Percentiles rank a stretch among this genome's conserved stretches.
Conservation (phyloP, 805 yeast genomes). For the Barnettozyma californica region DNA sequence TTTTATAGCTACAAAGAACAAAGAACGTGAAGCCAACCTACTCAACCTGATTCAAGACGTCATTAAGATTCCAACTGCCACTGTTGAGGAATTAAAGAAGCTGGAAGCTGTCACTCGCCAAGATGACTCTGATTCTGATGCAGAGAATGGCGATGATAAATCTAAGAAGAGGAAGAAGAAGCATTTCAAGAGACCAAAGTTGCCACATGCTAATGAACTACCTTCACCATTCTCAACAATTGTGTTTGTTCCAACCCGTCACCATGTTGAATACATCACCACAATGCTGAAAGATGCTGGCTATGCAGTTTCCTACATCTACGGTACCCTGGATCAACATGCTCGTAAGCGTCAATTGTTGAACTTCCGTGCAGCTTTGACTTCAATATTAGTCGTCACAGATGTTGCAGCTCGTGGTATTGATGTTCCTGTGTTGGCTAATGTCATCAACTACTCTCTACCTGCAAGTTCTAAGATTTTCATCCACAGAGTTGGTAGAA, state of each 20-base stretch:
- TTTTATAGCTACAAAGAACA: slow-evolving; percentile 71
- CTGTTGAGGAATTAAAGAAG: slow-evolving; percentile 58
- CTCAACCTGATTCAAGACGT: slow-evolving; percentile 74
- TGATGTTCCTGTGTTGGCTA: slow-evolving; percentile 93
- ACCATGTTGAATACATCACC: slow-evolving; percentile 91
- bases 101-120: slow-evolving; percentile 40
- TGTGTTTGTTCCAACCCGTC: slow-evolving; percentile 93
- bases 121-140: slow-evolving; percentile 45
- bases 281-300: slow-evolving; percentile 69
- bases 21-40: slow-evolving; percentile 87
- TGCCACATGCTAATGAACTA: slow-evolving; percentile 76
- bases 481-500: slow-evolving; percentile 97
- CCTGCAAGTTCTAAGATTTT: slow-evolving; percentile 93
- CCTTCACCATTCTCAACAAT: slow-evolving; percentile 87
- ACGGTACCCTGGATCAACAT: slow-evolving; percentile 91
- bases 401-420: slow-evolving; percentile 99
- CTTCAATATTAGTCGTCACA: slow-evolving; percentile 88
- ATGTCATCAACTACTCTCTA: slow-evolving; percentile 85
- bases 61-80: slow-evolving; percentile 77
- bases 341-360: slow-evolving; percentile 88
- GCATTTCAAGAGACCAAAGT: slow-evolving; percentile 44
- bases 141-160: slow-evolving; percentile 36
- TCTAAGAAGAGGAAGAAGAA: slow-evolving; percentile 31
- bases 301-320: slow-evolving; percentile 81
- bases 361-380: slow-evolving; percentile 78